Evolutionary conservation across 2,329 filamentous ascomycete genomes (phyloP).

Genomic region (Dactylellina sp.): DNA sequence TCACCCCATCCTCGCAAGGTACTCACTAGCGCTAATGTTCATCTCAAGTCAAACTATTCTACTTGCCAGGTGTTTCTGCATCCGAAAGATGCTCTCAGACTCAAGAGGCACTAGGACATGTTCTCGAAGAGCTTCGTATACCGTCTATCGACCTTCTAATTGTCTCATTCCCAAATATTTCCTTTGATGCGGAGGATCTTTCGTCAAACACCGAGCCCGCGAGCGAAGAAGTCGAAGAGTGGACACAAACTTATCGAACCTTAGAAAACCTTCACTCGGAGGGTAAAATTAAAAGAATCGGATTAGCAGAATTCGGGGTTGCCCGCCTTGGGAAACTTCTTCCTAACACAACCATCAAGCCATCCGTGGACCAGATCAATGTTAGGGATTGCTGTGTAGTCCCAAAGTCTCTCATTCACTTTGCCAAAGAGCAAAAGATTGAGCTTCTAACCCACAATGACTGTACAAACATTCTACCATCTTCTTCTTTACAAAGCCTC

Average conservation of each 20-base stretch:
- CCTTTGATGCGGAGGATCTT: constrained; percentile 85
- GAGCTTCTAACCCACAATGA: constrained; percentile 94
- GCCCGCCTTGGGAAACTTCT: constrained; percentile 84
- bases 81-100: constrained; percentile 77
- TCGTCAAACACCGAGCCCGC: constrained; percentile 61
- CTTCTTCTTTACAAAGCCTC: constrained; percentile 84
- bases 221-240: constrained; percentile 58
- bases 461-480: constrained; percentile 88
- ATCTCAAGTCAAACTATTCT: constrained; percentile 95
- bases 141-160: constrained; percentile 86
- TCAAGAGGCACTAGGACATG: constrained; percentile 80
- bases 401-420: constrained; percentile 83
- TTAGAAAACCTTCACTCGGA: constrained; percentile 79
- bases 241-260: constrained; percentile 62
- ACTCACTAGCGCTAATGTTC: constrained; percentile 66
- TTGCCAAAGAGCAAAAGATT: constrained; percentile 84
- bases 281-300: constrained; percentile 79
- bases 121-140: constrained; percentile 82
- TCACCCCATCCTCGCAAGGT: not conserved
- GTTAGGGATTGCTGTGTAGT: constrained; percentile 95
- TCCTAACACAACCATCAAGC: constrained; percentile 75
- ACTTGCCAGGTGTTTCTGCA: constrained; percentile 77
- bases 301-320: constrained; percentile 90
- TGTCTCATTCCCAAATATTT: constrained; percentile 90
- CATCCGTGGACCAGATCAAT: constrained; percentile 94